Evolutionary conservation across 164 flowering plant genomes (phyloP), one percentile per base, ranked within the genome.

Genomic region (Stephania japonica): DNA sequence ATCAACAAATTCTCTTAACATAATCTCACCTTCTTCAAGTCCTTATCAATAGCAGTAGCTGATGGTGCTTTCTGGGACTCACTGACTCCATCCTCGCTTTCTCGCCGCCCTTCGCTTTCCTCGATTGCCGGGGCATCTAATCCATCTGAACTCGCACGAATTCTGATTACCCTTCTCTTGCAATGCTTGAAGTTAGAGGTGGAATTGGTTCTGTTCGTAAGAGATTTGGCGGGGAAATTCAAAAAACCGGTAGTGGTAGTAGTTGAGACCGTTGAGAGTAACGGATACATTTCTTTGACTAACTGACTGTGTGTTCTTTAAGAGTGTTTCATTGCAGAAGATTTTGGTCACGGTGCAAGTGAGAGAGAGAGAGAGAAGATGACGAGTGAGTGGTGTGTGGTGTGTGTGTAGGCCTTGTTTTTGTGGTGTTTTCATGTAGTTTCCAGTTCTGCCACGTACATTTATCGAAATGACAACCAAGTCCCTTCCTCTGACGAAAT

Each of bases 21-120:
- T 69, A 68, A 62, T 27, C 74, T 8, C 59, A 84, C 91, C 90
- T 87, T 87, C 79, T 85, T 89, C 61, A 89, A 81, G 77, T 88
- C 90, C 72, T 85, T 86, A 38, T 87, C 86, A 7, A 86, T 75
- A 21, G 80, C 71, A 44, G 87, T 49, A 78, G 78, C 59, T 1
- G 78, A 49, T 2, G 69, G 5, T 47, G 83, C 66, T 65, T 23
- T 23, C 62, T n/a, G n/a, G 7, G 63, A 56, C 63, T 56, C n/a
- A 19, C 72, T 72, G 79, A 26, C 67, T 53, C 42, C 76, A 73
- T 77, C 77, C 0, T 47, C 50, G 43, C 63, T 24, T 59, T 80
- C 80, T 69, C 14, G 44, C 41, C 66, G 75, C 63, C 78, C 77
- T 69, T 77, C 71, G 63, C 76, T 42, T 44, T 79, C 85, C 44